phyloP scores from a whole-genome alignment of 768 basidiomycete species.

The Tricholoma saponaceum region DNA sequence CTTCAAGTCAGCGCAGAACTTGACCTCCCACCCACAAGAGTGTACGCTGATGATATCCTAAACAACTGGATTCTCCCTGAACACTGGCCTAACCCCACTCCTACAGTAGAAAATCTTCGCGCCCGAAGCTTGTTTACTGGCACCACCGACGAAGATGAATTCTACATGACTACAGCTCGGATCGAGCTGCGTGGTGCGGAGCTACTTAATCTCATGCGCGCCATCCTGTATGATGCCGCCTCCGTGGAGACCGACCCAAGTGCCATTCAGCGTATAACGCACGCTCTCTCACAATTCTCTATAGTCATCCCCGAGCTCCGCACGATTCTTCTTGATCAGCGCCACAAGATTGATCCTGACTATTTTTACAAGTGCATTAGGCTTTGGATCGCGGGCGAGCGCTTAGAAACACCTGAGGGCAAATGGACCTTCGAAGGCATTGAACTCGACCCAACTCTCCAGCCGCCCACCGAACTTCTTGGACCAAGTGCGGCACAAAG shows the following conservation, averaged over 20 bases:
- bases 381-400: slow-evolving; percentile 87
- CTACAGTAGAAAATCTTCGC: too few species aligned
- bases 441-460: slow-evolving; percentile 35
- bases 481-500: slow-evolving; percentile 88
- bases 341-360: slow-evolving; percentile 66
- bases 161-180: slow-evolving; percentile 85
- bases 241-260: slow-evolving; percentile 47
- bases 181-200: slow-evolving; percentile 89
- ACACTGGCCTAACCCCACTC: slow-evolving; percentile 8
- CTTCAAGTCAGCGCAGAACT: slow-evolving; percentile 67
- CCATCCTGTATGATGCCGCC: slow-evolving; percentile 78
- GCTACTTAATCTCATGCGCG: slow-evolving; percentile 81
- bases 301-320: too few species aligned
- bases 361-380: slow-evolving; percentile 72
- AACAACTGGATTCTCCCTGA: slow-evolving; percentile 71
- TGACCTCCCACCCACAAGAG: slow-evolving; percentile 83
- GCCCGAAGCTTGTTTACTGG: too few species aligned
- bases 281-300: too few species aligned
- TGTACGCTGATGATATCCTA: slow-evolving; percentile 90
- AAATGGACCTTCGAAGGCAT: slow-evolving; percentile 58
- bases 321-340: too few species aligned
- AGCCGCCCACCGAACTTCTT: slow-evolving; percentile 53
- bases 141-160: slow-evolving; percentile 74
- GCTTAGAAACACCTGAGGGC: slow-evolving; percentile 42
- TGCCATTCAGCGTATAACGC: too few species aligned